These are phyloP conservation scores for Stephania japonica DNA, from an alignment of 164 flowering plant species.

Conservation along the genomic window DNA sequence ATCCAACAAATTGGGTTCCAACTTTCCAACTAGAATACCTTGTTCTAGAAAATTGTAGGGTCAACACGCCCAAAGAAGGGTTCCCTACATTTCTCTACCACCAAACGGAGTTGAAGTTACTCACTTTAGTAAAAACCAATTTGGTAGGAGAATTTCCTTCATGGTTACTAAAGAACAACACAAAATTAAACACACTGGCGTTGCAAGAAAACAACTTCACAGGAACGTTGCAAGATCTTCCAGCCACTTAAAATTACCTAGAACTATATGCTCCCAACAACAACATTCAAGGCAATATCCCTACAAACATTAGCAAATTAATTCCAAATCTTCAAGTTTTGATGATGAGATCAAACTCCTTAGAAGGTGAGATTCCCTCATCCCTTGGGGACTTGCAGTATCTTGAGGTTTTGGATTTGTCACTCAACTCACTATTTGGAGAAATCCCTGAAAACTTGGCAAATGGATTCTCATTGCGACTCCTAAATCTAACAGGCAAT, in stretches of 20 bases:
- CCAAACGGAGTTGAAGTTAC: background rate
- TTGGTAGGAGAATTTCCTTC: background rate
- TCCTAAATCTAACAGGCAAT: conserved; percentile 13
- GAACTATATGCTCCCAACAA: background rate
- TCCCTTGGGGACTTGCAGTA: background rate
- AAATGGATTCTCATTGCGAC: background rate
- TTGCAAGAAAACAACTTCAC: background rate
- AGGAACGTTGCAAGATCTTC: background rate
- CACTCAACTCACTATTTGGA: background rate
- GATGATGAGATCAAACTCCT: background rate
- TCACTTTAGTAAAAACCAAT: background rate
- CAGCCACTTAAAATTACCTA: background rate
- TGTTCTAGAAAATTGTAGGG: background rate
- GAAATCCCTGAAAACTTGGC: background rate
- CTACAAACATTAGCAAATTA: background rate
- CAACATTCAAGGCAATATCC: background rate
- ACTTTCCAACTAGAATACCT: background rate
- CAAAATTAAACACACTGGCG: background rate
- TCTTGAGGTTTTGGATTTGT: background rate
- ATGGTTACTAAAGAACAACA: background rate
- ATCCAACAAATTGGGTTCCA: background rate
- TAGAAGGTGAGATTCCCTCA: background rate
- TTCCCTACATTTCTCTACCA: background rate
- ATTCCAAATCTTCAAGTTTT: background rate
- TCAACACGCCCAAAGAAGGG: background rate